Conservation (phyloP, 2,329 filamentous ascomycete species). For the Venturiaceae sp. region DNA sequence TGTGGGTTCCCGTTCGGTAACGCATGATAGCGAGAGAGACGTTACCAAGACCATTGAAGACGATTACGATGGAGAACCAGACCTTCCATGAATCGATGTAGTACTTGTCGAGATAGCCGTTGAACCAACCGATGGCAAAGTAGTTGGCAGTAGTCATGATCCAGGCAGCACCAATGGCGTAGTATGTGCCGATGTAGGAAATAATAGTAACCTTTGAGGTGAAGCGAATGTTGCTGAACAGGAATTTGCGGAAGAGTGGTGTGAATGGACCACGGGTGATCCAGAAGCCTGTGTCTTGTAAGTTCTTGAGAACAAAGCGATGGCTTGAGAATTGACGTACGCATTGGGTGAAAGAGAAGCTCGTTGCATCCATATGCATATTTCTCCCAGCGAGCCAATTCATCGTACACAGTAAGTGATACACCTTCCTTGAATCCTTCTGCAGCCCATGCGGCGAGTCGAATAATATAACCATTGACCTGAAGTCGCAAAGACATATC, state of each 20-base stretch:
- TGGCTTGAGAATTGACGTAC: too few species aligned
- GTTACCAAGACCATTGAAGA: constrained; percentile 56
- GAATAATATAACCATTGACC: constrained; percentile 56
- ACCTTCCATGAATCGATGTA: constrained; percentile 59
- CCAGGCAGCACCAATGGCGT: constrained; percentile 59
- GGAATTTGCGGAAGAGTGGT: constrained; percentile 50
- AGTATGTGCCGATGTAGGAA: constrained; percentile 63
- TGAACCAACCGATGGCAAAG: constrained; percentile 62
- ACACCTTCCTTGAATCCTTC: constrained; percentile 67
- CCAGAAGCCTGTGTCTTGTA: constrained; percentile 35
- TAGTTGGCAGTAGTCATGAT: constrained; percentile 61
- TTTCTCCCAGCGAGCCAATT: constrained; percentile 64
- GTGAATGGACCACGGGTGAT: constrained; percentile 54
- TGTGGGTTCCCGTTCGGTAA: constrained; percentile 48
- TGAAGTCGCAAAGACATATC: constrained; percentile 67
- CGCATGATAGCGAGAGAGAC: constrained; percentile 52
- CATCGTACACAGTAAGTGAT: constrained; percentile 63
- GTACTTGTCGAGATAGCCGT: constrained; percentile 55
- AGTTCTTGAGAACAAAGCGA: too few species aligned
- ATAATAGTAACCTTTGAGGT: constrained; percentile 63
- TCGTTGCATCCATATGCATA: constrained; percentile 65
- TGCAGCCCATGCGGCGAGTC: constrained; percentile 58
- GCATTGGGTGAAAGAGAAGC: constrained; percentile 58
- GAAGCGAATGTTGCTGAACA: constrained; percentile 51
- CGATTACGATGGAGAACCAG: constrained; percentile 52